Percentiles rank a stretch among this genome's conserved stretches.
Conservation (phyloP, 2,329 filamentous ascomycete species). For the Trichophyton simii region DNA sequence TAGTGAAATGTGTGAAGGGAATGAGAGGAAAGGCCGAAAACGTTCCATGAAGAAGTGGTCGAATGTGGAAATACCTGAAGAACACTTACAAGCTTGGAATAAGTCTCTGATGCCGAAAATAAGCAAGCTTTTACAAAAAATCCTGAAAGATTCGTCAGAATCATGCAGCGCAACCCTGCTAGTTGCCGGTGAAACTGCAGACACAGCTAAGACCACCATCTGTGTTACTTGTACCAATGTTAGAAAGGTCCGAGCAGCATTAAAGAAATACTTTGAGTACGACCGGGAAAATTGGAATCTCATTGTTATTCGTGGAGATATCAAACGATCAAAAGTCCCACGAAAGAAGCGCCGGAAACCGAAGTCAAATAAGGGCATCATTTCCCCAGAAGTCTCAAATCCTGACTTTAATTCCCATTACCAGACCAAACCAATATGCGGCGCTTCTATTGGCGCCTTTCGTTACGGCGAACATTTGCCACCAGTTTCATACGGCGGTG, state of each 20-base stretch:
- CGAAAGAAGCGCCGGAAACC: conserved; percentile 30
- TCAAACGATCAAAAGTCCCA: conserved; percentile 42
- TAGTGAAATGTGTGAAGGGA: conserved; percentile 16
- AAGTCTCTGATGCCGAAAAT: conserved; percentile 45
- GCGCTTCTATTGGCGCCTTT: conserved; percentile 87
- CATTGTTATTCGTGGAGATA: conserved; percentile 48
- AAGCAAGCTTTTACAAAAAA: conserved; percentile 46
- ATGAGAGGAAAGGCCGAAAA: conserved; percentile 26
- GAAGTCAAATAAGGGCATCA: conserved; percentile 20
- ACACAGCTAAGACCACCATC: conserved; percentile 48
- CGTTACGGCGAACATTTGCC: conserved; percentile 73
- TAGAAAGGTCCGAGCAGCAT: conserved; percentile 44
- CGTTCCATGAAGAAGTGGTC: conserved; percentile 34
- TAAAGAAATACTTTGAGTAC: conserved; percentile 46
- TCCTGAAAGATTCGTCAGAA: conserved; percentile 47
- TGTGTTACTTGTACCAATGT: conserved; percentile 50
- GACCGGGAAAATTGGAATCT: conserved; percentile 46
- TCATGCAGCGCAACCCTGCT: conserved; percentile 50
- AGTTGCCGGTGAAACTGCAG: conserved; percentile 45
- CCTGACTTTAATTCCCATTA: conserved; percentile 54
- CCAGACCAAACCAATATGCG: conserved; percentile 66
- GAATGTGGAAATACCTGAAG: conserved; percentile 42
- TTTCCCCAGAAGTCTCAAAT: conserved; percentile 19
- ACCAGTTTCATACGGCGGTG: conserved; percentile 79
- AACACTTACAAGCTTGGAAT: conserved; percentile 48